Base-by-base conservation (phyloP, 345 rosid genomes). In the Lepidium africanum region DNA sequence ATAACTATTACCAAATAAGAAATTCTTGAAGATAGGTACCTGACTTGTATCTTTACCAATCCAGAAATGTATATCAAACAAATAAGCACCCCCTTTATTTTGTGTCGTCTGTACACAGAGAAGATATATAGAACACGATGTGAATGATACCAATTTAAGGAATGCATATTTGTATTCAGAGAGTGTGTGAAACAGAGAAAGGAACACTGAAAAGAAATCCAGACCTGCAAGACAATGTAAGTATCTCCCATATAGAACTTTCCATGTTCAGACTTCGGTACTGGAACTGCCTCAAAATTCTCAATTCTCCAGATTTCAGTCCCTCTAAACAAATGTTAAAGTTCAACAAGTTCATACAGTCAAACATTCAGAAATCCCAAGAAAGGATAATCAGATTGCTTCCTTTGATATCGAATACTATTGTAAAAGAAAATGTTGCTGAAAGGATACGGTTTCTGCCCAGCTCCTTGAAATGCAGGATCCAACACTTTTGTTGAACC, bases 221-320 rank as follows among this genome's bases (percentile, higher is more conserved):
- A 15, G 58, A 95, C 99, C 98, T 91, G 96, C 80, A 95, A 83
- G 66, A 95, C 79, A 73, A 95, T 88, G 82, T 95, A 95, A 40
- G 83, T 81, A 79, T 95, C 99, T 23, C 98, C 99, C 85, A 81
- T 83, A 75, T 91, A 91, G 80, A 95, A 95, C 73, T 95, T 95
- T 61, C 99, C 99, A 83, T 91, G 63, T 6, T 89, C 97, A 17
- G 99, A 79, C 71, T 88, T 91, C 17, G 92, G 96, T 63, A 91
- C 59, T 8, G 86, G 87, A 79, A 87, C 94, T 8, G 88, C 92
- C 77, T 83, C 90, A 60, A 95, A 95, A 79, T 95, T 83, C 86
- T 95, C 98, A 43, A 91, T 91, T 69, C 98, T 86, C 99, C 99
- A 95, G 59, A 89, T 95, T 58, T 95, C 99, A 79, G 89, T 84